Conservation (phyloP, 2,329 filamentous ascomycete species). For the Lasiodiplodia sp. region DNA sequence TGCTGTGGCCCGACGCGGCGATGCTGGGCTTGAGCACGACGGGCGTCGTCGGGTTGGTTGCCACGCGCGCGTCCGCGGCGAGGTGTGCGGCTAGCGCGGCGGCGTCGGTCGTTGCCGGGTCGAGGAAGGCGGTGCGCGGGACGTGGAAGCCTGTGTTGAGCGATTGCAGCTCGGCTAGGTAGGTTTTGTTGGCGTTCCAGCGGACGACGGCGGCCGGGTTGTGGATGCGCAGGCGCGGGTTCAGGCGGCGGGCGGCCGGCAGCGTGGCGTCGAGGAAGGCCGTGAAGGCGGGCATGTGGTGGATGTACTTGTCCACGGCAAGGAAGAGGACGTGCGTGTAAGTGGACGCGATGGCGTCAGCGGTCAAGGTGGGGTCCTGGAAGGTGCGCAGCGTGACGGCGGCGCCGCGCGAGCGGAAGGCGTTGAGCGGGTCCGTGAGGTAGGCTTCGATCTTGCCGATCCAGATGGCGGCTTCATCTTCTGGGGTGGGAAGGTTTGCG, state of each 20-base stretch:
- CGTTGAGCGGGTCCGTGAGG: background rate
- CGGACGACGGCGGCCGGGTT: constrained; percentile 17
- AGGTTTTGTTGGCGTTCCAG: constrained; percentile 30
- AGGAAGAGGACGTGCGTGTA: constrained; percentile 30
- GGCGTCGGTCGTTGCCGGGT: background rate
- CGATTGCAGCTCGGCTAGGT: constrained; percentile 20
- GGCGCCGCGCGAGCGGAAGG: constrained; percentile 13
- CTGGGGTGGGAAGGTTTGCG: constrained; percentile 5
- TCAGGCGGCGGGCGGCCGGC: constrained; percentile 20
- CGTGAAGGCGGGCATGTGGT: constrained; percentile 24
- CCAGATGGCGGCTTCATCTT: constrained; percentile 10
- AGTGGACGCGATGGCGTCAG: constrained; percentile 10
- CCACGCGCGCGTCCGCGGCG: background rate
- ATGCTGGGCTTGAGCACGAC: constrained; percentile 29
- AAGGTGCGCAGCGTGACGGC: constrained; percentile 12
- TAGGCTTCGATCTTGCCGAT: constrained; percentile 28
- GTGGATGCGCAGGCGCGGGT: constrained; percentile 26
- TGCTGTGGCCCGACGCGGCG: constrained; percentile 17
- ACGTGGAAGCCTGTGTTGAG: background rate
- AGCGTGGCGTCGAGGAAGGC: constrained; percentile 15
- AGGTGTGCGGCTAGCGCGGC: background rate
- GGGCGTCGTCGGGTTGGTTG: background rate
- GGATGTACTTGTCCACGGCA: constrained; percentile 21
- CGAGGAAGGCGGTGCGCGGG: constrained; percentile 21
- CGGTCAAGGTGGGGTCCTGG: constrained; percentile 11